Evolutionary conservation across 1,284 basidiomycete species (phyloP), one percentile per base, ranked within the genome.

Genomic region (Malassezia globosa): DNA sequence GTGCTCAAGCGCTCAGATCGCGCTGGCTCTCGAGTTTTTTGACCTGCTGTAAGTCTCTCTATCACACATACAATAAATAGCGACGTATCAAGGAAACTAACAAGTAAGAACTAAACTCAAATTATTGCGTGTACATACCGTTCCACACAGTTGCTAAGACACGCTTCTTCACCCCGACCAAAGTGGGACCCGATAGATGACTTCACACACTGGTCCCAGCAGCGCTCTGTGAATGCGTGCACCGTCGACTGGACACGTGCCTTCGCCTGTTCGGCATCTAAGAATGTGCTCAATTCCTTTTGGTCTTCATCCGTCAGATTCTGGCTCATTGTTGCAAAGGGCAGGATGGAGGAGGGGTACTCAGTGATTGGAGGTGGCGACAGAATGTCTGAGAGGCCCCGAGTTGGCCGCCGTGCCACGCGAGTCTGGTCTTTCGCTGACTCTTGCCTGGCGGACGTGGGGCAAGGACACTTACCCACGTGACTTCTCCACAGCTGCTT

Each of bases 111-210:
- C 11, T 27, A 2, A 5, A 31, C 45, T 55, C 11, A 42, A 39
- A 16, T 21, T 16, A 29, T 5, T n/a, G 7, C 27, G 31, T 24
- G 42, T 18, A 51, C 51, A 53, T 43, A 59, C 48, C 56, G 51
- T 59, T 88, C 87, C 38, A 94, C 89, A 67, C 88, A 95, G 75
- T 92, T 92, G 53, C 79, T 77, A 38, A 96, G 78, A 72, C 90
- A 96, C 45, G 77, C 77, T 62, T 84, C 82, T 74, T 96, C 90
- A 37, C 80, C 77, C 51, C 84, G 77, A 27, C 85, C 84, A 74
- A 96, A 94, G 46, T 82, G 79, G 26, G 81, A 82, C n/a, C 82
- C 82, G 21, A 87, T 85, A 24, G 81, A 80, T 34, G 85, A 80
- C 5, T 85, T 85, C 58, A 95, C 78, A 72, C 89, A 94, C 66